Base-by-base conservation (phyloP, 2,329 filamentous ascomycete genomes). In the Xylaria arbuscula region DNA sequence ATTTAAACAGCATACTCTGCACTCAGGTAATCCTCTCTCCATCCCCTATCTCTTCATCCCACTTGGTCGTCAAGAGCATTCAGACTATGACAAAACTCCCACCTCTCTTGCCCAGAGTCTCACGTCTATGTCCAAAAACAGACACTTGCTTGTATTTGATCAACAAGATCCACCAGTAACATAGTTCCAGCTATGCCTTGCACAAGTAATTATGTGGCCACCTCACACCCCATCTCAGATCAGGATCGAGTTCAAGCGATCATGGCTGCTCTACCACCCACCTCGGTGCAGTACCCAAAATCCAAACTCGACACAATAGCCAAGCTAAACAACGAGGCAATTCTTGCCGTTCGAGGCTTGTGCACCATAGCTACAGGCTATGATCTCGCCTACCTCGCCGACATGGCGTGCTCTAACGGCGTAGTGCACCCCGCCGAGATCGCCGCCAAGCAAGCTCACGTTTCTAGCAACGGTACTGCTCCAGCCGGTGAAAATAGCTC, bases 311-410 rank as follows among this genome's bases (percentile, higher is more conserved):
- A 57, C 19, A 13, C 22, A 24, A 7, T 42, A 22, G 58, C 69
- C 11, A 48, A 68, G n/a, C 32, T 50, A 32, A 38, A 62, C 62
- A 66, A 68, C 28, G 9, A 42, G 5, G 50, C 62, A 36, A 36
- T 70, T 13, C 58, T 76, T 24, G 54, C 58, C 3, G 56, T 76
- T 28, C 62, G 63, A 1, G 73, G 74, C 42, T 40, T 73, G 32
- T 50, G 2, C 22, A 72, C 66, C 34, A 59, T 64, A 15, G 66
- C 67, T 15, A 70, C 60, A 7, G 67, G 64, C n/a, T 1, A 17
- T 2, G 28, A 34, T 4, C 68, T 76, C 36, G 60, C 32, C 9
- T 1, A 3, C 1, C 22, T 76, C 9, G 70, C 68, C 11, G 5
- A 28, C 1, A 19, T 36, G 2, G 65, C 24, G 11, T 36, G 48